phyloP scores from a whole-genome alignment of 2,329 filamentous ascomycete species.

The Sclerotinia spermophila region DNA sequence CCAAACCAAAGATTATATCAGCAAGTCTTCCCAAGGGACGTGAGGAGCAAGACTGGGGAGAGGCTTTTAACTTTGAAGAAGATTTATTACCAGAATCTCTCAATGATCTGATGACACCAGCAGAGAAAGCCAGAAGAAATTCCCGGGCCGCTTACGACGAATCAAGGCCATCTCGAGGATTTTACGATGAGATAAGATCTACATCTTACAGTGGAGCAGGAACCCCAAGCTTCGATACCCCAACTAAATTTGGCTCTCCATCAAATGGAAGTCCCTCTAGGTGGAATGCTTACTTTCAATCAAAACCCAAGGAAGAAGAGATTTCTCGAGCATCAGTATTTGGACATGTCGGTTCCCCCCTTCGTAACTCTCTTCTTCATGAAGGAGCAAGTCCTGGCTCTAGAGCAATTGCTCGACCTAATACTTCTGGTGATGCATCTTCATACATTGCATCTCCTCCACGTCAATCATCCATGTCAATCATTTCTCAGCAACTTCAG shows the following conservation, averaged over 20 bases:
- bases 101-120: slow-evolving; percentile 62
- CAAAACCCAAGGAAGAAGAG: slow-evolving; percentile 53
- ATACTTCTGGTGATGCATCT: slow-evolving; percentile 33
- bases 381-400: slow-evolving; percentile 45
- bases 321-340: slow-evolving; percentile 51
- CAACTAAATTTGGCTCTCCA: slow-evolving; percentile 59
- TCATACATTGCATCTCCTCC: slow-evolving; percentile 37
- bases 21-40: slow-evolving; percentile 63
- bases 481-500: slow-evolving; percentile 60
- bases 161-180: slow-evolving; percentile 45
- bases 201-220: slow-evolving; percentile 41
- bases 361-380: slow-evolving; percentile 60
- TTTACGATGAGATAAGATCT: slow-evolving; percentile 47
- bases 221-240: slow-evolving; percentile 42
- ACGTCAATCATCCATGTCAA: slow-evolving; percentile 48
- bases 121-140: slow-evolving; percentile 62
- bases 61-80: slow-evolving; percentile 76
- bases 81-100: slow-evolving; percentile 77
- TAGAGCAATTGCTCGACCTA: slow-evolving; percentile 41
- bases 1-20: slow-evolving; percentile 66
- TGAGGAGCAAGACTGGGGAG: slow-evolving; percentile 60
- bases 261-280: slow-evolving; percentile 56
- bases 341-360: slow-evolving; percentile 62
- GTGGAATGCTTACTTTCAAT: slow-evolving; percentile 59
- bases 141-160: slow-evolving; percentile 57